These are phyloP conservation scores for Mycena vulgaris DNA, from an alignment of 768 basidiomycete species.

Conservation along the genomic window DNA sequence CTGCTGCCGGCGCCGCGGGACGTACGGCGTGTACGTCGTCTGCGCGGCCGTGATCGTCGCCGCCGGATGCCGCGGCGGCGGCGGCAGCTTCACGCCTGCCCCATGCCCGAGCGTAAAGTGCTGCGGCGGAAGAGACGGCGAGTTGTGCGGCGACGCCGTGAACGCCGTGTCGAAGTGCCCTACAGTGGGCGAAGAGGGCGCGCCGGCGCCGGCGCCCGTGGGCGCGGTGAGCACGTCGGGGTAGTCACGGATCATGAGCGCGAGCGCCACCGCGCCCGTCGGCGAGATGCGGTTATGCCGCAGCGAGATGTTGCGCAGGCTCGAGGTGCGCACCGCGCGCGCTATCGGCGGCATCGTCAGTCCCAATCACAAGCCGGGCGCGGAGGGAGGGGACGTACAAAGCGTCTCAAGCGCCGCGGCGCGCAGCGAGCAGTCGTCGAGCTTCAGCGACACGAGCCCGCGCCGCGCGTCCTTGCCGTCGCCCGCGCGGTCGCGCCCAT, in stretches of 20 bases:
- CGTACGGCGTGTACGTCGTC: constrained; percentile 89
- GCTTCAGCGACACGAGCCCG: constrained; percentile 81
- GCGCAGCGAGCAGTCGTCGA: constrained; percentile 90
- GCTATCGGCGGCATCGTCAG: constrained; percentile 58
- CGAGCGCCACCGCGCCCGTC: constrained; percentile 91
- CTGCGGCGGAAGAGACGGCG: neutral
- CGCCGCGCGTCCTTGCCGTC: constrained; percentile 50
- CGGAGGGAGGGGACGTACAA: constrained; percentile 64
- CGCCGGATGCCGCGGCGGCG: constrained; percentile 57
- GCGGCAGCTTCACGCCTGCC: constrained; percentile 50
- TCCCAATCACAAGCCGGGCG: neutral
- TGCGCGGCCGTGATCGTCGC: constrained; percentile 67
- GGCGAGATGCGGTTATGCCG: constrained; percentile 90
- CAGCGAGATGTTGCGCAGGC: constrained; percentile 90
- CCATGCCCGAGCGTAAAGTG: constrained; percentile 9
- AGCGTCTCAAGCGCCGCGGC: constrained; percentile 84
- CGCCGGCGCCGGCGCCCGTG: constrained; percentile 38
- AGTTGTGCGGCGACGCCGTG: neutral
- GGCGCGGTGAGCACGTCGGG: constrained; percentile 76
- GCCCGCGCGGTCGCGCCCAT: neutral
- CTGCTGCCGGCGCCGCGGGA: constrained; percentile 76
- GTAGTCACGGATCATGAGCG: constrained; percentile 97
- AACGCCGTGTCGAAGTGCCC: neutral
- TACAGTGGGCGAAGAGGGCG: constrained; percentile 49
- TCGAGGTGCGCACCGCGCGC: constrained; percentile 86